A percentile compares a stretch with the other conserved stretches of the same genome.
Conservation (phyloP, 1,284 basidiomycete species). For the Leccinum ponderosum region DNA sequence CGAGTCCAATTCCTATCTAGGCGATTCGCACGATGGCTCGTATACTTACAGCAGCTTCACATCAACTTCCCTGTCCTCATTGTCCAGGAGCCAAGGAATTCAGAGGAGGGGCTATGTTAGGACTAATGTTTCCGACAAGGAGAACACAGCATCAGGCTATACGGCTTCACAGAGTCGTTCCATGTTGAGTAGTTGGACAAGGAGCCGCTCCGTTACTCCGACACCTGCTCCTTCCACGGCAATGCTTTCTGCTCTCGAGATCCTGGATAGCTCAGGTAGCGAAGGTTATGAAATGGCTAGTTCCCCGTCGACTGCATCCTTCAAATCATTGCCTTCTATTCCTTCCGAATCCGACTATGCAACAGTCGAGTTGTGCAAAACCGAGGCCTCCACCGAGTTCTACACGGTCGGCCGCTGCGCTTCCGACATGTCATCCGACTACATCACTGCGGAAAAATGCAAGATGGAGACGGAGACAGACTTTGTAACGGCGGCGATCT, state of each 20-base stretch:
- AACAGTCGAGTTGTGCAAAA: conserved; percentile 49
- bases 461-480: conserved; percentile 49
- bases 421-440: conserved; percentile 42
- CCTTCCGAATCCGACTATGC: conserved; percentile 53
- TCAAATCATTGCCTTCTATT: conserved; percentile 48
- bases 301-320: conserved; percentile 45
- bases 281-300: conserved; percentile 36
- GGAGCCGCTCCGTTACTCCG: no score
- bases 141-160: conserved; percentile 42
- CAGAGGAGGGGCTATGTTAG: conserved; percentile 50
- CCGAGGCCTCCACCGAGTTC: conserved; percentile 50
- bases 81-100: conserved; percentile 61
- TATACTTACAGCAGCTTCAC: conserved; percentile 32
- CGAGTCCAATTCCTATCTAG: conserved; percentile 55
- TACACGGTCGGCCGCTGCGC: conserved; percentile 42
- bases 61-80: conserved; percentile 35
- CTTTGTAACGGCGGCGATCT: conserved; percentile 52
- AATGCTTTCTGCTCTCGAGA: conserved; percentile 30
- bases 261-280: conserved; percentile 33
- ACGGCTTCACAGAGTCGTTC: conserved; percentile 34
- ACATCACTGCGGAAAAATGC: conserved; percentile 51
- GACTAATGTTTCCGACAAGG: conserved; percentile 50
- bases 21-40: conserved; percentile 54
- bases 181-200: no score
- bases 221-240: no score